Base-by-base conservation (phyloP, 1,284 basidiomycete genomes). In the Papiliotrema flavescens region DNA sequence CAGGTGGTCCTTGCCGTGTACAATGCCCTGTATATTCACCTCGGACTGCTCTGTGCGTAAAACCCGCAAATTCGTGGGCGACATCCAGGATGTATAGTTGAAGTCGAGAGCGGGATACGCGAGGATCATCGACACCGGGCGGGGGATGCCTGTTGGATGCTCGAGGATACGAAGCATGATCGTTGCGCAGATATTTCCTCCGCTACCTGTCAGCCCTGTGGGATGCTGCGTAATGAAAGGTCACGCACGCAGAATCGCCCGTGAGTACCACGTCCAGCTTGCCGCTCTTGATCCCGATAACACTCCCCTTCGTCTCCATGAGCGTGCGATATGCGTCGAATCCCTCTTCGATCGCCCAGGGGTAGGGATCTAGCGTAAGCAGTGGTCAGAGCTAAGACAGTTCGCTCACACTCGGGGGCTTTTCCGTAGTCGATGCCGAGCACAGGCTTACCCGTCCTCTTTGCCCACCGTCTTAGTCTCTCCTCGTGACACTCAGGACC, bases 21-120 rank as follows among this genome's bases (percentile, higher is more conserved):
- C 83, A 42, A 92, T 72, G 0, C 86, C 85, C 22, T 77, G 74
- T 13, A 82, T 74, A 53, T 79, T 71, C 0, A 74, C 69, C n/a
- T 86, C 84, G 0, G 89, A 90, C 66, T 92, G 87, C 67, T 91
- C 90, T 17, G 78, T 76, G 49, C 88, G 83, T 13, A 98, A 80
- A 13, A 95, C 87, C 4, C 84, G 84, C 47, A 98, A 80, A 73
- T 96, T 87, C 20, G 83, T 82, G 1, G 88, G 86, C 0, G 92
- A 86, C 93, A 98, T 97, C 95, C 95, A 98, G 23, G 91, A 91
- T 0, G 89, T 90, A 72, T 94, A 98, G 73, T 96, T 95, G 79
- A 98, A 98, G 73, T 98, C 95, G 49, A 98, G 82, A 19, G 78
- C 78, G 2, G 81, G 78, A 61, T 83, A 83, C 80, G 89, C 56